Percentiles rank a stretch among this genome's conserved stretches.
These are phyloP conservation scores for Glycine soja DNA, from an alignment of 306 rosid species.

Conservation along the genomic window DNA sequence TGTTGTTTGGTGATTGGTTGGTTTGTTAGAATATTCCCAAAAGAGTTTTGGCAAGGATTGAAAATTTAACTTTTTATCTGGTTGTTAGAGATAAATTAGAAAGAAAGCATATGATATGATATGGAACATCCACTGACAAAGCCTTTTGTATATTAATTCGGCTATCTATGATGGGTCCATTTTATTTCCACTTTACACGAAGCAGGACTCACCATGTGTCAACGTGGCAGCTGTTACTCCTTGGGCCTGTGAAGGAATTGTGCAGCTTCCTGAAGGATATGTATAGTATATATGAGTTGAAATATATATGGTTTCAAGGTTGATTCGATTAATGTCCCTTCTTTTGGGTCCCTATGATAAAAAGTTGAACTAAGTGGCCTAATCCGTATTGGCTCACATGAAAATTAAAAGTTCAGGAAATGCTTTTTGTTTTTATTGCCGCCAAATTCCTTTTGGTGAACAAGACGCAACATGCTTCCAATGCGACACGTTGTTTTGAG, in stretches of 20 bases:
- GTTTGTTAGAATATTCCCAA: slow-evolving; percentile 44
- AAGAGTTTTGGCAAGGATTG: background rate
- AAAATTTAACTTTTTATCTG: slow-evolving; percentile 26
- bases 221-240: too few species aligned
- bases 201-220: slow-evolving; percentile 34
- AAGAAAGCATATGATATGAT: background rate
- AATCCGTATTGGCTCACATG: background rate
- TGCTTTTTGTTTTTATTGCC: slow-evolving; percentile 2
- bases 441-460: too few species aligned
- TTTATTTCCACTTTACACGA: slow-evolving; percentile 52
- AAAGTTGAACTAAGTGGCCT: slow-evolving; percentile 32
- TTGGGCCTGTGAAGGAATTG: background rate
- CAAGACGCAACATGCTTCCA: background rate
- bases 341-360: slow-evolving; percentile 38
- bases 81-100: slow-evolving; percentile 37
- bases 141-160: slow-evolving; percentile 35
- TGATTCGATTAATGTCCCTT: background rate
- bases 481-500: background rate
- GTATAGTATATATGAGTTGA: too few species aligned
- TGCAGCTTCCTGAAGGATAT: slow-evolving; percentile 11
- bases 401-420: slow-evolving; percentile 15
- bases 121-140: slow-evolving; percentile 64
- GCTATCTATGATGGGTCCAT: slow-evolving; percentile 52
- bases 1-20: slow-evolving; percentile 17
- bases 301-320: background rate